Conservation (phyloP, 2,329 filamentous ascomycete species). For the Penicillium rolfsii region DNA sequence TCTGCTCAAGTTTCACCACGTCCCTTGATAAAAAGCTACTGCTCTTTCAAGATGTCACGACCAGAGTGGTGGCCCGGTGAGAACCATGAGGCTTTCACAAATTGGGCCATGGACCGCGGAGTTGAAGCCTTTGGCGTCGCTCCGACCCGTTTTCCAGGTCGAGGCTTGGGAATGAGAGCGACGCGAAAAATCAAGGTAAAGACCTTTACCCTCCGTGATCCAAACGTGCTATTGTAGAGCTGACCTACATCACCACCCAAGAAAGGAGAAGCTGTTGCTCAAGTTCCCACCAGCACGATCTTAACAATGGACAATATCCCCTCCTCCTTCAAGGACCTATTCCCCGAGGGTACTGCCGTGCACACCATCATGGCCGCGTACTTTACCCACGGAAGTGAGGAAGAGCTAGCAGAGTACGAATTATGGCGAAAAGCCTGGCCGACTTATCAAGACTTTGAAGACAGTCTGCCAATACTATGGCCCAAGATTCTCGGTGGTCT, state of each 20-base stretch:
- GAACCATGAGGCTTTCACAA: conserved; percentile 59
- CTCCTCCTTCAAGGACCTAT: conserved; percentile 54
- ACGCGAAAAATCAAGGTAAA: conserved; percentile 66
- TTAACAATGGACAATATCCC: conserved; percentile 66
- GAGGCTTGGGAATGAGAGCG: conserved; percentile 78
- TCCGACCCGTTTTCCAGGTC: conserved; percentile 68
- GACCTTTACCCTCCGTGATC: background rate
- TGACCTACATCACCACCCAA: conserved; percentile 33
- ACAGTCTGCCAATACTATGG: conserved; percentile 63
- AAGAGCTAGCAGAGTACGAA: conserved; percentile 52
- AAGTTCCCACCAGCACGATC: conserved; percentile 66
- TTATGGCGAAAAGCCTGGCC: conserved; percentile 72
- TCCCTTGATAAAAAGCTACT: background rate
- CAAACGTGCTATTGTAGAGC: conserved; percentile 1
- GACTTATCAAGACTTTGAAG: conserved; percentile 60
- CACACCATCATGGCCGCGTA: conserved; percentile 75
- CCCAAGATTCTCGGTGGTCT: conserved; percentile 44
- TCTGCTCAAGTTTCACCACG: background rate
- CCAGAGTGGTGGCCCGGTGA: conserved; percentile 40
- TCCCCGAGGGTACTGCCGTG: conserved; percentile 61
- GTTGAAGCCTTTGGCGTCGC: conserved; percentile 69
- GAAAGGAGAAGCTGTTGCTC: conserved; percentile 65
- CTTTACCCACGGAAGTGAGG: conserved; percentile 57
- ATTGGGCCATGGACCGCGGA: conserved; percentile 69
- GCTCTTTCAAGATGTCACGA: conserved; percentile 25